Evolutionary conservation across 495 filamentous ascomycete species (phyloP), one percentile per base, ranked within the genome.

Genomic region (Aspergillus sclerotioniger): DNA sequence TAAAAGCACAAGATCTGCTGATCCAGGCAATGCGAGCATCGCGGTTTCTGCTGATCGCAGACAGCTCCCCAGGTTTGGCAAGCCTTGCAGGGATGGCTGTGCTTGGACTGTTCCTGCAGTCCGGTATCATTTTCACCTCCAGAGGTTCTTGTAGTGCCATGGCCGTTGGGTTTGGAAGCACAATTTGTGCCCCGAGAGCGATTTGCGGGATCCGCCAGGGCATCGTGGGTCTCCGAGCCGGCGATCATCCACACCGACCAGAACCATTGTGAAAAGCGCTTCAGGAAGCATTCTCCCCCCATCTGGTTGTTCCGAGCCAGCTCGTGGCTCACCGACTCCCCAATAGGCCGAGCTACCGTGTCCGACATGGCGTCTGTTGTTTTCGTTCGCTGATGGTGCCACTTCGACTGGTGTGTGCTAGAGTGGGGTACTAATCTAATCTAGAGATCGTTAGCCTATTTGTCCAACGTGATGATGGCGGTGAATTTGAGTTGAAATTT

Each of bases 1-100:
- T 76, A 76, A 48, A 76, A 76, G 59, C 74, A 76, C 6, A 75
- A 53, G 15, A 73, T 53, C 53, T 76, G 74, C 50, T 76, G 61
- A 16, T 75, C 62, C 29, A 67, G 60, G 56, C 74, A 76, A 57
- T 75, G 69, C 9, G 66, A 60, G 28, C 74, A 76, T 29, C 68
- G 72, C 12, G 74, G 74, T 52, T 50, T 48, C 10, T 62, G 56
- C 31, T 63, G 71, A 57, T 76, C 72, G 57, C 74, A 76, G n/a
- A 43, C 39, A 7, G 67, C 67, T 1, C 61, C 61, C 61, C 63
- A 62, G 13, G 68, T 60, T 10, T 69, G 68, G 58, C 74, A 76
- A 0, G 67, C 66, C 45, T 69, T 71, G 62, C 73, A 74, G 44
- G 65, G 60, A n/a, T 51, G 28, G 6, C 8, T n/a, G 6, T 43